Percentiles rank a stretch among this genome's conserved stretches.
Evolutionary conservation across 2,329 filamentous ascomycete genomes (phyloP).

Genomic region (Microsporum ferrugineum): DNA sequence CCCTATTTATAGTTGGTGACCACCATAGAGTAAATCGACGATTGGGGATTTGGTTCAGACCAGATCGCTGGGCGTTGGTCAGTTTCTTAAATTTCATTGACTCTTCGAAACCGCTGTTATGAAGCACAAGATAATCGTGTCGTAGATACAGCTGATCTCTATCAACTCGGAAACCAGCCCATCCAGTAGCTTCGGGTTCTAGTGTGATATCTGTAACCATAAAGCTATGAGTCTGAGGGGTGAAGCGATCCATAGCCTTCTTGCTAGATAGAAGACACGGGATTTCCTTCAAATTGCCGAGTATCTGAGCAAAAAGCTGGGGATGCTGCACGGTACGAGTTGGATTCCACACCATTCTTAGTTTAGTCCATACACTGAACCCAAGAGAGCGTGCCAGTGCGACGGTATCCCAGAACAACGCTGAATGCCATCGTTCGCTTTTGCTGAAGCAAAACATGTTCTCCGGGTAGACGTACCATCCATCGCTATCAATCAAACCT

Average conservation of each 20-base stretch:
- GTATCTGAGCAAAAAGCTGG: constrained; percentile 13
- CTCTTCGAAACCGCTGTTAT: constrained; percentile 44
- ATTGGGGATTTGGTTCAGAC: constrained; percentile 97
- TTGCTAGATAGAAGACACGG: constrained; percentile 15
- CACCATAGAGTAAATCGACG: constrained; percentile 98
- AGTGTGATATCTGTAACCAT: constrained; percentile 33
- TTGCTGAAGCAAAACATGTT: constrained; percentile 13
- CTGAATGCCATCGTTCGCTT: constrained; percentile 8
- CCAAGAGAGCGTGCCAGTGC: constrained; percentile 12
- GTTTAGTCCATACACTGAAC: constrained; percentile 10
- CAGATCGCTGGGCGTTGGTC: constrained; percentile 90
- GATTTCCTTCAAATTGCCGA: constrained; percentile 15
- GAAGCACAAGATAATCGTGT: constrained; percentile 39
- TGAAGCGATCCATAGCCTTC: constrained; percentile 12
- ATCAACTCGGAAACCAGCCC: constrained; percentile 43
- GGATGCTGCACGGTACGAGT: constrained; percentile 3
- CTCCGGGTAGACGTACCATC: constrained; percentile 11
- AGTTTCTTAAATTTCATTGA: constrained; percentile 98
- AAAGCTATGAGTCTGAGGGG: constrained; percentile 28
- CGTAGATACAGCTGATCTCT: constrained; percentile 42
- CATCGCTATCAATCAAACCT: constrained; percentile 10
- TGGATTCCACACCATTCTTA: not conserved
- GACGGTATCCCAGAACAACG: constrained; percentile 14
- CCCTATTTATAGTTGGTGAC: constrained; percentile 85
- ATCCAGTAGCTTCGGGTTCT: constrained; percentile 35